Base-by-base conservation (phyloP, 495 filamentous ascomycete genomes). In the Tricharina praecox region DNA sequence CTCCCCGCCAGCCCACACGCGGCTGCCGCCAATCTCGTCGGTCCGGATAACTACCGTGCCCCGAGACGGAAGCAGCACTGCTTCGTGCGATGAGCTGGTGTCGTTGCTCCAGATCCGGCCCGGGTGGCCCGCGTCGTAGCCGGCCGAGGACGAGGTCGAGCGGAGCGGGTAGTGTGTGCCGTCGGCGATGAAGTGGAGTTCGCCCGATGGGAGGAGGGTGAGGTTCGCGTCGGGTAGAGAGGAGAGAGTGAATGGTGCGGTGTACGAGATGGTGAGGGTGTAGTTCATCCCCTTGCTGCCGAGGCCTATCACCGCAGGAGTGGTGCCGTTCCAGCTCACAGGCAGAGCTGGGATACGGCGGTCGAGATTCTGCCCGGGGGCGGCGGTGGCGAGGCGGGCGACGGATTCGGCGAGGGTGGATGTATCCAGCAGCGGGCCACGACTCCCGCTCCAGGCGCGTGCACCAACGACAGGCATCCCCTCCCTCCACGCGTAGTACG, bases 281-380 rank as follows among this genome's bases (percentile, higher is more conserved):
- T 74, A 72, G 41, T 72, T 68, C 60, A 72, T 64, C 2, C 71
- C 71, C 50, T 73, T 73, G 45, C 70, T 72, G 0, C 68, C 70
- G 15, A 38, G 13, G 5, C 28, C 28, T 13, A 32, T 5, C n/a
- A n/a, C 39, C 23, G 42, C 25, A 4, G 20, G 18, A 39, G 15
- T 7, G 0, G 21, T 8, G 1, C 21, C n/a, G 3, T 32, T 32
- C 51, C 52, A 50, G 4, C 56, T 53, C 38, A 55, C 11, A 21
- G 48, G 10, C 13, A 33, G 16, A 26, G 39, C 33, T 11, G n/a
- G 19, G 5, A 19, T 19, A 2, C 37, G 39, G 2, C 71, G 62
- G 32, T 75, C 69, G 2, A 75, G 66, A 37, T 74, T 72, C 50
- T 75, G 68, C 0, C 60, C 64, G 0, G 71, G 67, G 0, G 66